A percentile compares a stretch with the other conserved stretches of the same genome.
These are phyloP conservation scores for Apiospora hydei DNA, from an alignment of 2,329 filamentous ascomycete species.

Conservation along the genomic window DNA sequence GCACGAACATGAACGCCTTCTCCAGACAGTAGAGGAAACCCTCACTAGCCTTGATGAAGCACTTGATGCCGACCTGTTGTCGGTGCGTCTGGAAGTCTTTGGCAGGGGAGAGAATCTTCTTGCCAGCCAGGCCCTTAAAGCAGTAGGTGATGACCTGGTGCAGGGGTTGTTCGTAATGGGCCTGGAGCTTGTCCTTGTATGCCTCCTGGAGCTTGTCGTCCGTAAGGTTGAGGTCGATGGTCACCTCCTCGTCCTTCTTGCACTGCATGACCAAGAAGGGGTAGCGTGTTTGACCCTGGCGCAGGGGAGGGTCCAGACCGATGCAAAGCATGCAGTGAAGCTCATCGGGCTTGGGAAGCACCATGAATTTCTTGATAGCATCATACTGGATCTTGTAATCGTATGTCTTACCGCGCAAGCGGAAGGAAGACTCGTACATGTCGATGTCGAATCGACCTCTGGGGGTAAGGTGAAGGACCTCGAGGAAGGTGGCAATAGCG, in stretches of 20 bases:
- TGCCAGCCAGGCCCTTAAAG: slow-evolving; percentile 91
- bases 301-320: slow-evolving; percentile 90
- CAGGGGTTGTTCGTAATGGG: slow-evolving; percentile 92
- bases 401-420: slow-evolving; percentile 97
- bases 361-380: slow-evolving; percentile 97
- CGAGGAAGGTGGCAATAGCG: slow-evolving; percentile 95
- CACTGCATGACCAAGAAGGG: slow-evolving; percentile 99
- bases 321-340: slow-evolving; percentile 94
- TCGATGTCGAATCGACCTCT: slow-evolving; percentile 99
- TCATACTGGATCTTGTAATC: slow-evolving; percentile 99
- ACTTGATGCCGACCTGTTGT: slow-evolving; percentile 94
- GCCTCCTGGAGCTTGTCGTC: slow-evolving; percentile 83
- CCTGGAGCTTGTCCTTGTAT: slow-evolving; percentile 88
- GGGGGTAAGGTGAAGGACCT: slow-evolving; percentile 95
- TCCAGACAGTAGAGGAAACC: slow-evolving; percentile 96
- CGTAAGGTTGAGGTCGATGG: slow-evolving; percentile 94
- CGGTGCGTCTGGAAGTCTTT: slow-evolving; percentile 96
- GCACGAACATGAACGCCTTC: slow-evolving; percentile 98
- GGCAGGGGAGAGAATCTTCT: slow-evolving; percentile 92
- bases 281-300: slow-evolving; percentile 96
- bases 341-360: slow-evolving; percentile 98
- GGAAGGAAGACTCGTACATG: slow-evolving; percentile 98
- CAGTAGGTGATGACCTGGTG: slow-evolving; percentile 95
- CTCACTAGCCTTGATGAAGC: slow-evolving; percentile 99
- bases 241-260: slow-evolving; percentile 96